Base-by-base conservation (phyloP, 768 basidiomycete species). In the Mycena polygramma region DNA sequence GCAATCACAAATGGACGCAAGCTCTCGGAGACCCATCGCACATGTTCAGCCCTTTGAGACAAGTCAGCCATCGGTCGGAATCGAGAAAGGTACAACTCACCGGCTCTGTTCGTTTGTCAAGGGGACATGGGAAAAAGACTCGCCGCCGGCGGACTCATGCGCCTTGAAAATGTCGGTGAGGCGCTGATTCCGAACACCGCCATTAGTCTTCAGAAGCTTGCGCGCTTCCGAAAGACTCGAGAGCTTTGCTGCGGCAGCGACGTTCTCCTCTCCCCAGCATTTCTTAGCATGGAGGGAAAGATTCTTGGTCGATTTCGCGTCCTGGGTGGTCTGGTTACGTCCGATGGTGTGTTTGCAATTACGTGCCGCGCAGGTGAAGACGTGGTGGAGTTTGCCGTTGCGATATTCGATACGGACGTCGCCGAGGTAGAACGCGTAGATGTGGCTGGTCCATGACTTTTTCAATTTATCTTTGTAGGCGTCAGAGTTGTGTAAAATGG, bases 21-120 rank as follows among this genome's bases (percentile, higher is more conserved):
- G 45, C 74, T 79, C 49, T 82, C 77, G 0, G 81, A 54, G 0
- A 84, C 72, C 85, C 84, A 86, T 0, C 73, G 72, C 0, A 84
- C 82, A 49, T 81, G 69, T 30, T 80, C 65, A 0, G 77, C 79
- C 20, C 78, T 81, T 36, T 30, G 45, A 51, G 35, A 26, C 19
- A 37, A 22, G 30, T 37, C 15, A 59, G 20, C 17, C 6, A 39
- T 30, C 26, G 45, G 7, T 6, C 51, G n/a, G 6, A 58, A 58
- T 17, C 43, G 11, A 45, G 17, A 19, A 8, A 35, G 1, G 41
- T 19, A 13, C 26, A 4, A 57, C 65, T 19, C 36, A 66, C 65
- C n/a, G n/a, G n/a, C n/a, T n/a, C n/a, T n/a, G n/a, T 45, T 45
- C 5, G n/a, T 20, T 26, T 66, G 20, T 24, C 10, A 11, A 10